Base-by-base conservation (phyloP, 352 stramenopile genomes). In the Pythium aristosporum region DNA sequence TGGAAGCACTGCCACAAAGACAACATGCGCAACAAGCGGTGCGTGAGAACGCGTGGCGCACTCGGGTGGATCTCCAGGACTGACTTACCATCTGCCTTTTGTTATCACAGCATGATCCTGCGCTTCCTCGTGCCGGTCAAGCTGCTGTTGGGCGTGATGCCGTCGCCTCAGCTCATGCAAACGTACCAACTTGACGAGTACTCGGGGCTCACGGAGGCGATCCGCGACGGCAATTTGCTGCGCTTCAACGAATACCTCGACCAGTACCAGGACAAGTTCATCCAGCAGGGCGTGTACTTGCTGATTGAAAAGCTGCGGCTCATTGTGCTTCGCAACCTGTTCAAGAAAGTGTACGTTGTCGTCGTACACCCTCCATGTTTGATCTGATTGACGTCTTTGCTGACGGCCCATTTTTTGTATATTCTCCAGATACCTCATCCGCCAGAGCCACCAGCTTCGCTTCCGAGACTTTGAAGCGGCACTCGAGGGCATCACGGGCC, bases 271-370 rank as follows among this genome's bases (percentile, higher is more conserved):
- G 78, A 89, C 67, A 82, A 88, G 63, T 96, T 96, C 73, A 94
- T 97, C 56, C 82, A 90, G 56, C 82, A 92, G 65, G 96, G 96
- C 59, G 97, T 97, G 39, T 99, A 98, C 82, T 79, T 99, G 69
- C 78, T 99, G 67, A 92, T 99, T 57, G 94, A 99, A 73, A 98
- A 98, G 68, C 93, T 97, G 49, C 97, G 96, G 51, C 88, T 97
- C 30, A 85, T 99, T 44, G 94, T 97, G 51, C 90, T 98, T 65
- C 88, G 96, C 63, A 98, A 98, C 68, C 76, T 99, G 10, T 96
- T 99, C 77, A 98, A 98, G 76, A 96, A 97, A 80, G 81, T 99
- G 67, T 97, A 96, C 73, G 82, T 91, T 1, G 41, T 21, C 25
- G 25, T 1, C 25, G 25, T 30, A 30, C 25, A 30, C 5, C 25